Conservation (phyloP, 768 basidiomycete genomes). For the Lactarius deliciosus region DNA sequence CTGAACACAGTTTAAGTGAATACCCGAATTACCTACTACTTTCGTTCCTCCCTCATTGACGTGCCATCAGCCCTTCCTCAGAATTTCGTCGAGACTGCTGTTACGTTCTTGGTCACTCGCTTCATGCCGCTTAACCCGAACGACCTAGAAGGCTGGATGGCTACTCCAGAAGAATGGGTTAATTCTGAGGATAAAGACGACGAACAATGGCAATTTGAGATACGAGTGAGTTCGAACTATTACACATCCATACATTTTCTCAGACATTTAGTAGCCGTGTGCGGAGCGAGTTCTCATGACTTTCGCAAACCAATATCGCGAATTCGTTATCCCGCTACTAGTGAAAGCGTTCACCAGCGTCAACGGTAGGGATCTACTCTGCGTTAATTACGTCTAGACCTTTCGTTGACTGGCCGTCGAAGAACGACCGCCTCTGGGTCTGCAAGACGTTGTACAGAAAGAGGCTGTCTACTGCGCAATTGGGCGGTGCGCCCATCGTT, state of each 20-base stretch:
- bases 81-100: constrained; percentile 72
- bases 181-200: constrained; percentile 86
- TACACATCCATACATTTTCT: constrained; percentile 9
- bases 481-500: constrained; percentile 70
- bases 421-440: constrained; percentile 51
- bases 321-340: constrained; percentile 68
- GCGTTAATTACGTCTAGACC: constrained; percentile 2
- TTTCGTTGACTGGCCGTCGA: not conserved
- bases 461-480: constrained; percentile 88
- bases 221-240: constrained; percentile 58
- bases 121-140: constrained; percentile 81
- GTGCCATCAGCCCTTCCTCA: constrained; percentile 52
- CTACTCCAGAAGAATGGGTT: constrained; percentile 94
- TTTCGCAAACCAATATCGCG: constrained; percentile 64
- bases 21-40: constrained; percentile 5
- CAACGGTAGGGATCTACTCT: constrained; percentile 48
- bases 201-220: constrained; percentile 91
- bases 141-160: constrained; percentile 82
- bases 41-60: constrained; percentile 22
- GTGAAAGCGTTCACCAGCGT: constrained; percentile 57
- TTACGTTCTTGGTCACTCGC: constrained; percentile 72
- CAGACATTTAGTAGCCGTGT: constrained; percentile 60
- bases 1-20: constrained; percentile 58
- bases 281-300: constrained; percentile 91
- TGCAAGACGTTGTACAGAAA: constrained; percentile 67